A percentile compares a stretch with the other conserved stretches of the same genome.
These are phyloP conservation scores for Aphanomyces euteiches DNA, from an alignment of 352 stramenopile genomes.

Conservation along the genomic window DNA sequence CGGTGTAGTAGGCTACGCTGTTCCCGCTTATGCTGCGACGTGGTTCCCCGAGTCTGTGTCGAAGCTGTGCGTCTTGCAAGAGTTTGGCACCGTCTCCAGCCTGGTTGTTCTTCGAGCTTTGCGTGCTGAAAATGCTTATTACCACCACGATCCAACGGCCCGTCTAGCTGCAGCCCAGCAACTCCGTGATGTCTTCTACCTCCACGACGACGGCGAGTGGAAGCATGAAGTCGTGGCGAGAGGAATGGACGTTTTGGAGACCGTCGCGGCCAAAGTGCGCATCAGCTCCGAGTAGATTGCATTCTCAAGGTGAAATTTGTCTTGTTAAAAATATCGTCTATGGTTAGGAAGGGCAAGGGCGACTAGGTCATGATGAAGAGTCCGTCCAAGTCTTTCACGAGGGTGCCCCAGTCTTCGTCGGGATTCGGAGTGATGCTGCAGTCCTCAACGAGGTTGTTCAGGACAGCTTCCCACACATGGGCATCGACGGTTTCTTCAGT, in stretches of 20 bases:
- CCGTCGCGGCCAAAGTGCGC: background rate
- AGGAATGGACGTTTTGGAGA: conserved; percentile 27
- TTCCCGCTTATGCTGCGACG: conserved; percentile 36
- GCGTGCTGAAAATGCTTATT: conserved; percentile 60
- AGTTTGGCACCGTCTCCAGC: conserved; percentile 65
- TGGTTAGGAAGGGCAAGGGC: too few species aligned
- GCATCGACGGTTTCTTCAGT: too few species aligned
- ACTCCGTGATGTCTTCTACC: conserved; percentile 73
- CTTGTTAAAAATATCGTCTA: too few species aligned
- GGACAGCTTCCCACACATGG: too few species aligned
- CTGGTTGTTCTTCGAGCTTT: conserved; percentile 58
- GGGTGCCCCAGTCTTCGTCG: too few species aligned
- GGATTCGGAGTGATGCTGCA: too few species aligned
- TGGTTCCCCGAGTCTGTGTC: background rate
- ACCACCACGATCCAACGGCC: conserved; percentile 39
- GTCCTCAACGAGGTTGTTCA: too few species aligned
- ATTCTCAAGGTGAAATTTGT: too few species aligned
- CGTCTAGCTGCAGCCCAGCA: conserved; percentile 54
- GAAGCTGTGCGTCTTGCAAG: conserved; percentile 37
- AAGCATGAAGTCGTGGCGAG: conserved; percentile 53
- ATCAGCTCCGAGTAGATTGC: too few species aligned
- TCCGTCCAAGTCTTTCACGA: too few species aligned
- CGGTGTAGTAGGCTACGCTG: conserved; percentile 43
- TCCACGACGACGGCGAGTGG: conserved; percentile 63
- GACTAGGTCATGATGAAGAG: too few species aligned